phyloP scores from a whole-genome alignment of 176 grass and related monocot species.

The Ampelocalamus luodianensis region DNA sequence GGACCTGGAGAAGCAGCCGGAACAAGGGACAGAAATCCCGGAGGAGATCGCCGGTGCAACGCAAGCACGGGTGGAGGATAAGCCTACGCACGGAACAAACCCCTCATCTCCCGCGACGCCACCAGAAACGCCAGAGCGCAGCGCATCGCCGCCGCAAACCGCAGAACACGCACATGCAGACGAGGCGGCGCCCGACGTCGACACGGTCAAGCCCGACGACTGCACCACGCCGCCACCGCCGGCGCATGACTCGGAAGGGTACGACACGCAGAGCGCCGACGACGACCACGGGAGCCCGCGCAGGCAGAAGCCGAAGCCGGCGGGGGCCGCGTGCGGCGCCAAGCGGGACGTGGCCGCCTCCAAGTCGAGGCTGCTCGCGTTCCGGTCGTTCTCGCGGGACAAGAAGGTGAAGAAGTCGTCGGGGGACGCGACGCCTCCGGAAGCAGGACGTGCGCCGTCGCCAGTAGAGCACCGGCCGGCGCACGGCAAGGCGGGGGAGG shows the following conservation, averaged over 20 bases:
- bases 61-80: neutral
- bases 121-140: slow-evolving; percentile 8
- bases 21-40: neutral
- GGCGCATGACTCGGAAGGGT: slow-evolving; percentile 30
- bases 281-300: neutral
- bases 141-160: neutral
- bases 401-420: slow-evolving; percentile 22
- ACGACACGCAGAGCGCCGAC: slow-evolving; percentile 32
- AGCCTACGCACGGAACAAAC: neutral
- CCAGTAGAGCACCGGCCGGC: slow-evolving; percentile 21
- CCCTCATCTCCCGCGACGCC: neutral
- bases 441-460: neutral
- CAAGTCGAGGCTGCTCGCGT: slow-evolving; percentile 44
- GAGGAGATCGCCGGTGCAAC: neutral
- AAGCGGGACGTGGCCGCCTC: slow-evolving; percentile 25
- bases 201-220: slow-evolving; percentile 5
- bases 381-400: slow-evolving; percentile 48
- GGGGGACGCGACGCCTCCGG: neutral
- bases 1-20: neutral
- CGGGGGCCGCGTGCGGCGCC: neutral
- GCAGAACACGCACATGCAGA: neutral
- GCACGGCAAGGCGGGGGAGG: slow-evolving; percentile 16
- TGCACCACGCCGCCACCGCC: slow-evolving; percentile 33
- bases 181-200: slow-evolving; percentile 6
- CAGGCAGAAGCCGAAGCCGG: slow-evolving; percentile 24